These are phyloP conservation scores for Corinectria fuckeliana DNA, from an alignment of 2,329 filamentous ascomycete genomes.

Conservation along the genomic window DNA sequence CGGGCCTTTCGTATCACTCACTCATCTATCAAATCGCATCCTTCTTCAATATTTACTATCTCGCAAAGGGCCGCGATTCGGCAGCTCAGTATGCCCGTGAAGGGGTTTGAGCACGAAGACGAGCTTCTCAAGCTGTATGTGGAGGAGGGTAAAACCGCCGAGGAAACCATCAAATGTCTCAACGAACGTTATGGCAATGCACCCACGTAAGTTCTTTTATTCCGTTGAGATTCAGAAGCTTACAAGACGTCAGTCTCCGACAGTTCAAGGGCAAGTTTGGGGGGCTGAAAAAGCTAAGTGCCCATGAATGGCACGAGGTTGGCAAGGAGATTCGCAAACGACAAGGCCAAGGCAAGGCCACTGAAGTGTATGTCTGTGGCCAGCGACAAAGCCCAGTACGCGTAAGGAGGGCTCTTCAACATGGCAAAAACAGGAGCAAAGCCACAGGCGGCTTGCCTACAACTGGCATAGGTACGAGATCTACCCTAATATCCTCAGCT, in stretches of 20 bases:
- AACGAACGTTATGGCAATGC: neutral
- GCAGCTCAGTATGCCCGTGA: neutral
- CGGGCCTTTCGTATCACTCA: neutral
- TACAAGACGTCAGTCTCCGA: neutral
- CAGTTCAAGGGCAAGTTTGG: constrained; percentile 2
- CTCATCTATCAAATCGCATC: neutral
- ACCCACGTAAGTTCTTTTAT: neutral
- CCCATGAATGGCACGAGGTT: neutral
- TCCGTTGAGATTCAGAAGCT: neutral
- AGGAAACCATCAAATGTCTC: neutral
- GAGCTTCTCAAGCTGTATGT: neutral
- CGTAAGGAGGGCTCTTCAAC: neutral
- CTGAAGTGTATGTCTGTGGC: neutral
- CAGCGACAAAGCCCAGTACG: neutral
- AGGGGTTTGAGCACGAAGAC: neutral
- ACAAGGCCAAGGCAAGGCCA: neutral
- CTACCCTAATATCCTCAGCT: too few relatives aligned
- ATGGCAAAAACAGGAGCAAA: neutral
- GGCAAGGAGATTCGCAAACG: neutral
- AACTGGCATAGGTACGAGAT: neutral
- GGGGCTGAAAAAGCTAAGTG: neutral
- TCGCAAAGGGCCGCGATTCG: neutral
- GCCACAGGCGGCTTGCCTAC: neutral
- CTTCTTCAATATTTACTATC: neutral
- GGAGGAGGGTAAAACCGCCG: neutral